These are phyloP conservation scores for Sporormia fimetaria DNA, from an alignment of 495 filamentous ascomycete genomes.

Conservation along the genomic window DNA sequence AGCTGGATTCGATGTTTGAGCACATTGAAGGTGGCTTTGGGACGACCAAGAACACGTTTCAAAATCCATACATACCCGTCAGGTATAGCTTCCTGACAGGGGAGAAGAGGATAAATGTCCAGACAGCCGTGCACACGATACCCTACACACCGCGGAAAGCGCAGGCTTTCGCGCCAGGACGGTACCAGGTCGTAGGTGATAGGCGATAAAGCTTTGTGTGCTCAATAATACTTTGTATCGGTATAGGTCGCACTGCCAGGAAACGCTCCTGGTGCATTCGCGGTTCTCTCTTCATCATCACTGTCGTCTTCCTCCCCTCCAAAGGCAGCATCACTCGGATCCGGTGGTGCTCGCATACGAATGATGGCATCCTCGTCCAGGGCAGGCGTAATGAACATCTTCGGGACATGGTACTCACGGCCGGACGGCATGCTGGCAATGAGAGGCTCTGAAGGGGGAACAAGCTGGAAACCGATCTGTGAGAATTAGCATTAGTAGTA, in stretches of 20 bases:
- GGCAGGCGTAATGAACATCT: conserved; percentile 24
- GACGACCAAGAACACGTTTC: too few species aligned
- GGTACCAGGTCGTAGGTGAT: too few species aligned
- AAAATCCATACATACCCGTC: too few species aligned
- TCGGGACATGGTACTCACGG: conserved; percentile 61
- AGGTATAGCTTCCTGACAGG: too few species aligned
- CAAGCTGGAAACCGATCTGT: conserved; percentile 67
- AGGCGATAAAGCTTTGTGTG: too few species aligned
- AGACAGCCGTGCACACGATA: too few species aligned
- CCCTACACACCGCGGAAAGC: too few species aligned
- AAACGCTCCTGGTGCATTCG: conserved; percentile 37
- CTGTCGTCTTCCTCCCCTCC: conserved; percentile 30
- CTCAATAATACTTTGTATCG: conserved; percentile 20
- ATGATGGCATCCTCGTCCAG: conserved; percentile 30
- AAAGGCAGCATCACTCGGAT: conserved; percentile 25
- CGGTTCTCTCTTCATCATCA: conserved; percentile 31
- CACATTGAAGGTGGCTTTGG: too few species aligned
- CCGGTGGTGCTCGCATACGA: conserved; percentile 32
- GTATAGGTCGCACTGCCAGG: conserved; percentile 32
- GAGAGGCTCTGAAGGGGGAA: conserved; percentile 58
- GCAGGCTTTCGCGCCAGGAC: too few species aligned
- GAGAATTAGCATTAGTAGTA: conserved; percentile 6
- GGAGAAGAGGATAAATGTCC: too few species aligned
- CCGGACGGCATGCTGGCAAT: conserved; percentile 73
- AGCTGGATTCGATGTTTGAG: too few species aligned